Base-by-base conservation (phyloP, 2,329 filamentous ascomycete species). In the Achaetomium macrosporum region DNA sequence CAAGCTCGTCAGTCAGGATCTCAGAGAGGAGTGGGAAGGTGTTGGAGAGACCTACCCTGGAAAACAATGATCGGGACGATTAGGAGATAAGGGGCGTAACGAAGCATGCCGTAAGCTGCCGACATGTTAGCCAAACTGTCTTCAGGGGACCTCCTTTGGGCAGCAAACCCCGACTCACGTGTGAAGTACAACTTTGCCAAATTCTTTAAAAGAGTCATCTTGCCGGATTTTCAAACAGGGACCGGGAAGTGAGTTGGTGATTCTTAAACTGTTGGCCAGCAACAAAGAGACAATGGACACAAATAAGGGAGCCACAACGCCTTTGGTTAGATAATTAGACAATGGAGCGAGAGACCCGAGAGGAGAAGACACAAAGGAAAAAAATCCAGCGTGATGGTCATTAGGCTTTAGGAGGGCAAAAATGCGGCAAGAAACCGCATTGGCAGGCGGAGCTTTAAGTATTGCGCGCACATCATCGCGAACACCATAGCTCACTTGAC, bases 11-110 rank as follows among this genome's bases (percentile, higher is more conserved):
- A 59, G 57, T 15, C 15, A 30, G 13, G 7, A 1, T 16, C 19
- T 10, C 4, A 49, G 11, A 12, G 7, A 7, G 2, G 7, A 16
- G 13, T 2, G 11, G 37, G 33, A 7, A 11, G 20, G 11, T 15
- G 43, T 8, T 17, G 3, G 17, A 6, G 25, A 16, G 13, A 8
- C 55, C 5, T 53, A 57, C 57, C 49, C 2, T 58, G 25, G 41
- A 62, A 60, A 36, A 62, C 54, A 16, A 62, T 40, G 36, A 58
- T 57, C n/a, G 60, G 59, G 45, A 62, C 30, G 45, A 62, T 56
- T 33, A 62, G 20, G 41, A 59, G 37, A 41, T 47, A 57, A 15
- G 58, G 58, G 5, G 54, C 44, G 20, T 53, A 39, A 25, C 41
- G 49, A 19, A 56, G 36, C 31, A 51, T n/a, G 47, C 48, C 48